Percentiles rank a stretch among this genome's conserved stretches.
Evolutionary conservation across 345 rosid genomes (phyloP).

Genomic region (Salix viminalis): DNA sequence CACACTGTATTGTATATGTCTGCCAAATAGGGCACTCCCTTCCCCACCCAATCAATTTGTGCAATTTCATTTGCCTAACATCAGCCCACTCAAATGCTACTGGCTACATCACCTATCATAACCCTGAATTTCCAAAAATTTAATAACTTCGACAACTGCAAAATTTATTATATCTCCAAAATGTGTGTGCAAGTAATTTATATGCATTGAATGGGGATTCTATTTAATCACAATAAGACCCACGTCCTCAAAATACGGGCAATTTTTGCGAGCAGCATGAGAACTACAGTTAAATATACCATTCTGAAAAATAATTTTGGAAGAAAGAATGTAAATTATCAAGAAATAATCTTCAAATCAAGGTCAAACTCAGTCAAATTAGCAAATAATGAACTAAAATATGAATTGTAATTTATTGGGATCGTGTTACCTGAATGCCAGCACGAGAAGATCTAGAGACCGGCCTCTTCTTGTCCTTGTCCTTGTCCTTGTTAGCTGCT

Average conservation of each 20-base stretch:
- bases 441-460: conserved; percentile 88
- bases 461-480: conserved; percentile 80
- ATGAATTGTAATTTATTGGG: not conserved
- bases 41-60: too few species aligned
- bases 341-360: not conserved
- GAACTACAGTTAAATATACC: not conserved
- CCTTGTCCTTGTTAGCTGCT: conserved; percentile 75
- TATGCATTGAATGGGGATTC: not conserved
- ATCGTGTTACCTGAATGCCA: conserved; percentile 63
- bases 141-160: too few species aligned
- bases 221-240: not conserved
- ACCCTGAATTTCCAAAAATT: too few species aligned
- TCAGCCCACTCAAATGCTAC: too few species aligned
- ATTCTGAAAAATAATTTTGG: not conserved
- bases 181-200: not conserved
- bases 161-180: too few species aligned
- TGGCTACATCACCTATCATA: too few species aligned
- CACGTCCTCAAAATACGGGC: not conserved
- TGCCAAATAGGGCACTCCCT: too few species aligned
- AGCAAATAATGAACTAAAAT: not conserved
- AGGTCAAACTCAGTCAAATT: not conserved
- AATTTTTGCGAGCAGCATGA: not conserved
- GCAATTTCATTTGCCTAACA: too few species aligned
- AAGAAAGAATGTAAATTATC: not conserved
- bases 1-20: too few species aligned